Evolutionary conservation across 345 rosid genomes (phyloP).

Genomic region (Sonneratia caseolaris): DNA sequence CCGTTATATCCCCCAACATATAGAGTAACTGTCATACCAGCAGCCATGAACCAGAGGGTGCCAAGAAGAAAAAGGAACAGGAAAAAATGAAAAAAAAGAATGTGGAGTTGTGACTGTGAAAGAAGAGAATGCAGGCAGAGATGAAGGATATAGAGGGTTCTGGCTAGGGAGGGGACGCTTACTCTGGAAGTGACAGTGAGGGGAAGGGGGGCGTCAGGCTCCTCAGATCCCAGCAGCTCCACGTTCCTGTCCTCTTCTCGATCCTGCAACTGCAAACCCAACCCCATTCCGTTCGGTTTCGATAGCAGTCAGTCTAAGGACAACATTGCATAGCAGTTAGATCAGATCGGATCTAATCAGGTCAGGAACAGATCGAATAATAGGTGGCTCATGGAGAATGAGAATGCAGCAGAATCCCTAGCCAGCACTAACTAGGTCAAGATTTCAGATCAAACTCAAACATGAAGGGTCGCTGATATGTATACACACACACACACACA

Average conservation of each 20-base stretch:
- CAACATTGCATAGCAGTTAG: not conserved
- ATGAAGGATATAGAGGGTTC: not conserved
- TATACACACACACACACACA: too few species aligned
- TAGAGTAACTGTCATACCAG: conserved; percentile 56
- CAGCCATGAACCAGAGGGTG: not conserved
- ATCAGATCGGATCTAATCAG: not conserved
- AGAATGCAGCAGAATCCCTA: not conserved
- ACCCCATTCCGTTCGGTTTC: not conserved
- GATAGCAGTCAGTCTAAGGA: not conserved
- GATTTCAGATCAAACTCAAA: not conserved
- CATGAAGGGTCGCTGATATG: not conserved
- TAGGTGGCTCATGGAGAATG: not conserved
- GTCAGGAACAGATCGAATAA: not conserved
- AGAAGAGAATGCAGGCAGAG: not conserved
- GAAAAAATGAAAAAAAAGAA: not conserved
- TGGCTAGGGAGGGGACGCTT: not conserved
- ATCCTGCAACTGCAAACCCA: conserved; percentile 6
- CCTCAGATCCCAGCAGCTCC: conserved; percentile 37
- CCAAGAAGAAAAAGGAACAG: not conserved
- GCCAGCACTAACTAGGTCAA: not conserved
- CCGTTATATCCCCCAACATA: conserved; percentile 95
- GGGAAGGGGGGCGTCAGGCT: conserved; percentile 58
- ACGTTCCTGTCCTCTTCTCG: conserved; percentile 10
- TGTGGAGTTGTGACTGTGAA: not conserved
- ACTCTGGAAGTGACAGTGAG: conserved; percentile 96